Conservation (phyloP, 768 basidiomycete genomes). For the Wakefieldia striispora region DNA sequence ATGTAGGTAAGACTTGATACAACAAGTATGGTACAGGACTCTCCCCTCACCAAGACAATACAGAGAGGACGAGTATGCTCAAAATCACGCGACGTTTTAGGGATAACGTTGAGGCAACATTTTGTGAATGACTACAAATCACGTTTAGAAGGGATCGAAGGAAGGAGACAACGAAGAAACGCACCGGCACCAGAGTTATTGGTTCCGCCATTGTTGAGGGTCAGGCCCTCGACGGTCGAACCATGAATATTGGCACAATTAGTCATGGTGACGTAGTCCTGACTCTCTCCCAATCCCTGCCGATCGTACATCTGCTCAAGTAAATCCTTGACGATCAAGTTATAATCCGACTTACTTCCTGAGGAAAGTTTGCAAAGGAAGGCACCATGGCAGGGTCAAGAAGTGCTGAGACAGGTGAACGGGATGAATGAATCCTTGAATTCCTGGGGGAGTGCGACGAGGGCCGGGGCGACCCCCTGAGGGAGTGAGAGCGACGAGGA, state of each 20-base stretch:
- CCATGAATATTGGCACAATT: neutral
- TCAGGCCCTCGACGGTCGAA: constrained; percentile 3
- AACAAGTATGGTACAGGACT: too few relatives aligned
- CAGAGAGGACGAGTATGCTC: too few relatives aligned
- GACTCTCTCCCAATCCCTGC: neutral
- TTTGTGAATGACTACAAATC: constrained; percentile 13
- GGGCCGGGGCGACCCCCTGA: constrained; percentile 7
- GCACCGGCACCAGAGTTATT: constrained; percentile 13
- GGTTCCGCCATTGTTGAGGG: constrained; percentile 7
- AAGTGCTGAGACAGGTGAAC: neutral
- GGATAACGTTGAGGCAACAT: too few relatives aligned
- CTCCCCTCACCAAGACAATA: too few relatives aligned
- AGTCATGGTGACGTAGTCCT: neutral
- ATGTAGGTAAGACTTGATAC: too few relatives aligned
- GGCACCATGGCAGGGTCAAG: neutral
- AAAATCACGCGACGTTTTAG: too few relatives aligned
- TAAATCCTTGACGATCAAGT: neutral
- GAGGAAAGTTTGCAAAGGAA: neutral
- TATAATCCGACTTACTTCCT: neutral
- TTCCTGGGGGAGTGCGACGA: neutral
- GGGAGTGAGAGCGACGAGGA: neutral
- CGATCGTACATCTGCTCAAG: neutral
- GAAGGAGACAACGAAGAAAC: neutral
- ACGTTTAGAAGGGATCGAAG: neutral
- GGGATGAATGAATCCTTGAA: neutral